These are phyloP conservation scores for Neonothopanus nambi DNA, from an alignment of 1,284 basidiomycete genomes.

Conservation along the genomic window DNA sequence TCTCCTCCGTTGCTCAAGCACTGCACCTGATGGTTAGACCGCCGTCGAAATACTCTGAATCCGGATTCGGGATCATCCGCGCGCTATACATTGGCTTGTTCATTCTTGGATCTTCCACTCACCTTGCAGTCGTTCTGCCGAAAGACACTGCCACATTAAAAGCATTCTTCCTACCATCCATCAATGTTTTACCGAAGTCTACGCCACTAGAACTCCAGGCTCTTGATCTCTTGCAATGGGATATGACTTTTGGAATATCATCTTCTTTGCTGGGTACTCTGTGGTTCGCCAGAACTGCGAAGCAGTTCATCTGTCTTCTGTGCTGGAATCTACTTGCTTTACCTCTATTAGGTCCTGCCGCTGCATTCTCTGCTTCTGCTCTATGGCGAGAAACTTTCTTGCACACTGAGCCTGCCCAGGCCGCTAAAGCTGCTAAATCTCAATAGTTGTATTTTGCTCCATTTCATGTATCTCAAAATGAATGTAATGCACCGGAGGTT, in stretches of 20 bases:
- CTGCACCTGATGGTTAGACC: slow-evolving; percentile 26
- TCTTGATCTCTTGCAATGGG: slow-evolving; percentile 17
- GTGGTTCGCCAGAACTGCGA: slow-evolving; percentile 11
- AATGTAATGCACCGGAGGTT: too few relatives aligned
- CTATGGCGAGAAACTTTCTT: slow-evolving; percentile 15
- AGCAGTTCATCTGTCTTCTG: slow-evolving; percentile 9
- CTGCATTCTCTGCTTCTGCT: slow-evolving; percentile 9
- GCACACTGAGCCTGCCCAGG: slow-evolving; percentile 1
- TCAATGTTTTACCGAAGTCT: slow-evolving; percentile 2
- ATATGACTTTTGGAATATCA: slow-evolving; percentile 11
- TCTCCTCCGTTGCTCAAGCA: slow-evolving; percentile 30
- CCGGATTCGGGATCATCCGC: slow-evolving; percentile 9
- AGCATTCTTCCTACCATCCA: slow-evolving; percentile 13
- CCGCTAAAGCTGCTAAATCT: background rate
- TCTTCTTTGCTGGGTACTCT: slow-evolving; percentile 13
- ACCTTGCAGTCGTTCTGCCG: slow-evolving; percentile 6
- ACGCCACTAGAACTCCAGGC: slow-evolving; percentile 6
- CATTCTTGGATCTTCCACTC: slow-evolving; percentile 5
- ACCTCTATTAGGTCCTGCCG: slow-evolving; percentile 10
- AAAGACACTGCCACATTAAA: slow-evolving; percentile 5
- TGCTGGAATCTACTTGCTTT: slow-evolving; percentile 10
- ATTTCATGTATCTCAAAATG: background rate
- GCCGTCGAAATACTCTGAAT: slow-evolving; percentile 5
- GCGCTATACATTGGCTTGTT: slow-evolving; percentile 9
- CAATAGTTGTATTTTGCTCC: background rate